Conservation (phyloP, 1,284 basidiomycete species). For the Filobasidium uniguttulatum region DNA sequence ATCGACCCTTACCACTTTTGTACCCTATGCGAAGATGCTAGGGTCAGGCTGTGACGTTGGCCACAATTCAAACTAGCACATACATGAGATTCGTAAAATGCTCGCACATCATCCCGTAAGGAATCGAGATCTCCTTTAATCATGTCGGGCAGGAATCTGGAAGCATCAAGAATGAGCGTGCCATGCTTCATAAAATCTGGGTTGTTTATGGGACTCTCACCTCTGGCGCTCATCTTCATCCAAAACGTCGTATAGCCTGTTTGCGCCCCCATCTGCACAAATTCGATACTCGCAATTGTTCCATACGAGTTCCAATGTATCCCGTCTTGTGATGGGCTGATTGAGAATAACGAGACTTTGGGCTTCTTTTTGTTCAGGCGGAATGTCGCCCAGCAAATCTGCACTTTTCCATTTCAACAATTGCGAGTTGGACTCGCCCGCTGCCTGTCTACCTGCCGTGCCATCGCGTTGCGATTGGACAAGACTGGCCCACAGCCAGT, state of each 20-base stretch:
- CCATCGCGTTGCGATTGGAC: too few relatives aligned
- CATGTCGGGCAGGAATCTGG: conserved; percentile 61
- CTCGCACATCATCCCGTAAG: conserved; percentile 55
- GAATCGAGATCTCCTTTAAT: conserved; percentile 94
- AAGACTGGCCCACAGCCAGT: conserved; percentile 1
- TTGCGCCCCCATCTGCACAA: conserved; percentile 92
- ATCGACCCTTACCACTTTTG: conserved; percentile 51
- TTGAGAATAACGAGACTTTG: conserved; percentile 68
- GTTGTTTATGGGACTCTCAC: conserved; percentile 6
- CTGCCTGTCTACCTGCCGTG: too few relatives aligned
- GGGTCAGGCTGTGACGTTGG: not conserved
- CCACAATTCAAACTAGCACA: conserved; percentile 13
- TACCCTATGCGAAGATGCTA: conserved; percentile 44
- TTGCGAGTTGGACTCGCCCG: too few relatives aligned
- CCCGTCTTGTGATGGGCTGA: conserved; percentile 55
- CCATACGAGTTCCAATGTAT: conserved; percentile 59
- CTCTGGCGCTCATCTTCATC: conserved; percentile 23
- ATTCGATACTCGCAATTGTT: conserved; percentile 42
- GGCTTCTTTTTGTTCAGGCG: too few relatives aligned
- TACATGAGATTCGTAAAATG: conserved; percentile 53
- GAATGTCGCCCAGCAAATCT: not conserved
- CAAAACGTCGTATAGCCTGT: conserved; percentile 47
- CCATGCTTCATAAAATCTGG: not conserved
- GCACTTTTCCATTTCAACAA: not conserved
- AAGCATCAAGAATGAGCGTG: conserved; percentile 12